Evolutionary conservation across 1,284 basidiomycete genomes (phyloP), one percentile per base, ranked within the genome.

Genomic region (Microbotryum scabiosae): DNA sequence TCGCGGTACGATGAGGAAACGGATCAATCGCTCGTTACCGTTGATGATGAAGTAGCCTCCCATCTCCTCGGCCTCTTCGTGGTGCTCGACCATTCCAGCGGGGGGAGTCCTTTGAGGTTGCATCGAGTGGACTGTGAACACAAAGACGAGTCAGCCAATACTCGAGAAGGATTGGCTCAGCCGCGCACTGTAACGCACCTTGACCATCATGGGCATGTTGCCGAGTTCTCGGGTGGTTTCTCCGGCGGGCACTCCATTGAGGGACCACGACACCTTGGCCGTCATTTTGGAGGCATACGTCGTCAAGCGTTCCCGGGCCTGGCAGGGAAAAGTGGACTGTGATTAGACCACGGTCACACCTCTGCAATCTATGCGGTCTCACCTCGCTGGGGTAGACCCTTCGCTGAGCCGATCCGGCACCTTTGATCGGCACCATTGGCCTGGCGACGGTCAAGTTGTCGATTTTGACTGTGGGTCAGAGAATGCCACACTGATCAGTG

Each of bases 1-100:
- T 69, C 85, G 86, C 65, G 84, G 91, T 67, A 92, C 85, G 75
- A 93, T 93, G 72, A 96, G 86, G 78, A 93, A 97, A 62, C 96
- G 91, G 71, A 99, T 91, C 69, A 99, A 83, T 78, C 93, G 90
- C 78, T 99, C 96, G 78, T 97, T 98, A 65, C 96, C 96, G 75
- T 99, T 99, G 75, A 99, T 87, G 71, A 99, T 83, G 74, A 98
- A 99, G 79, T 98, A 98, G 30, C 94, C 96, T 51, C 96, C 96
- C 74, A 97, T 96, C 75, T 98, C 96, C 77, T 94, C 92, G 4
- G 96, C 85, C 74, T 99, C 96, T 80, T 99, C 96, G 73, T 94
- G 87, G 69, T 86, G 86, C 61, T 80, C 79, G 51, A 98, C 90
- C 56, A 99, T 85, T 61, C 91, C 87, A 10, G 85, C 81, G 5